These are phyloP conservation scores for Arthonia radiata DNA, from an alignment of 495 filamentous ascomycete genomes.

Conservation along the genomic window DNA sequence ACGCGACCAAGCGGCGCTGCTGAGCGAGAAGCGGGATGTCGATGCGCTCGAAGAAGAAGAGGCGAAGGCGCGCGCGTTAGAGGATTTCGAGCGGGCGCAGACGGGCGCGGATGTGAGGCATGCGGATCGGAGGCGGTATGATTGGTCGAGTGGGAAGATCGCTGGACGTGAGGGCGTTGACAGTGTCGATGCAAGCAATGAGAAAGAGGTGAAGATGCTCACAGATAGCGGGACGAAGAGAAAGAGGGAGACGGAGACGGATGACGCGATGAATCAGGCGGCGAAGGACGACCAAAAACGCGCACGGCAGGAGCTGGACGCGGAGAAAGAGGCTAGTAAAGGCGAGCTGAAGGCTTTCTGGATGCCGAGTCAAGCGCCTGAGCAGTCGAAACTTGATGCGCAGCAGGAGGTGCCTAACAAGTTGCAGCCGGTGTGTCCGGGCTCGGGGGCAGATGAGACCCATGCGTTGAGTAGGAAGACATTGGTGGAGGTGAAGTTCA, in stretches of 20 bases:
- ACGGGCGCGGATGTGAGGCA: no score
- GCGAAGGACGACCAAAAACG: conserved; percentile 43
- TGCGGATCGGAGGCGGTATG: no score
- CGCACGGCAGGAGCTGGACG: conserved; percentile 35
- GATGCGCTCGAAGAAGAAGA: conserved; percentile 32
- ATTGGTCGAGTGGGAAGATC: no score
- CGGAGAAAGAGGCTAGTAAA: conserved; percentile 48
- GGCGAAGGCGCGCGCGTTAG: conserved; percentile 9
- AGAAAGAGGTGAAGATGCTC: conserved; percentile 20
- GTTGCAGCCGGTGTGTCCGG: conserved; percentile 54
- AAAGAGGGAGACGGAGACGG: conserved; percentile 65
- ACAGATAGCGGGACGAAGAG: conserved; percentile 30
- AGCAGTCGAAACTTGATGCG: no score
- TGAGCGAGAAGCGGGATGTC: conserved; percentile 28
- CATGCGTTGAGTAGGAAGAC: conserved; percentile 67
- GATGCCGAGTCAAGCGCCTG: no score
- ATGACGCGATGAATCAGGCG: conserved; percentile 48
- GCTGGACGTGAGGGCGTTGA: conserved; percentile 43
- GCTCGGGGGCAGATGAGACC: conserved; percentile 37
- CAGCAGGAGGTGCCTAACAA: no score
- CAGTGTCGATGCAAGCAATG: conserved; percentile 21
- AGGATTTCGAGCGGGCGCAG: conserved; percentile 20
- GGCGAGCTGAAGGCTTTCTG: conserved; percentile 78
- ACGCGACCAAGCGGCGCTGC: conserved; percentile 32
- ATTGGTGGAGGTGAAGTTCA: conserved; percentile 58